Evolutionary conservation across 2,329 filamentous ascomycete species (phyloP).

Genomic region (Mollisiaceae sp.): DNA sequence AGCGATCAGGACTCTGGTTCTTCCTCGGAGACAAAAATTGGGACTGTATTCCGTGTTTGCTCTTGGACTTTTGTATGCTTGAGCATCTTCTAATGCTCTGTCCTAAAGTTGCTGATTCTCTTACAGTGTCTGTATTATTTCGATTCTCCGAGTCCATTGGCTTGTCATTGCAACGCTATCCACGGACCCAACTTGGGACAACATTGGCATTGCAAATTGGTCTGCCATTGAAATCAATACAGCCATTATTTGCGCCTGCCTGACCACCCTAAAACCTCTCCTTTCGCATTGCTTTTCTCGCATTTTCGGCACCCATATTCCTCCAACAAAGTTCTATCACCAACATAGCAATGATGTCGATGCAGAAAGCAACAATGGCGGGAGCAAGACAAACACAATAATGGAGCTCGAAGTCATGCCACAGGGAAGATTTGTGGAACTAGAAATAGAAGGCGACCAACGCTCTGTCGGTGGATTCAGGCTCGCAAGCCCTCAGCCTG

Average conservation of each 20-base stretch:
- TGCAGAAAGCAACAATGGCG: not conserved
- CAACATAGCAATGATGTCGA: not conserved
- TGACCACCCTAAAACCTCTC: slow-evolving; percentile 55
- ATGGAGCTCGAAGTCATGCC: no score
- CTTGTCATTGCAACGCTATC: slow-evolving; percentile 19
- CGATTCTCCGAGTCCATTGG: slow-evolving; percentile 21
- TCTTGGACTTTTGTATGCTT: slow-evolving; percentile 41
- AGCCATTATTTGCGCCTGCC: slow-evolving; percentile 55
- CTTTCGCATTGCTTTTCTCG: slow-evolving; percentile 42
- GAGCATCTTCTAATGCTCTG: not conserved
- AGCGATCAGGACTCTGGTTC: slow-evolving; percentile 39
- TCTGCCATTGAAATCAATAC: slow-evolving; percentile 55
- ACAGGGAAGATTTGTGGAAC: not conserved
- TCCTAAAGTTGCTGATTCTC: not conserved
- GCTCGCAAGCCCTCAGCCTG: not conserved
- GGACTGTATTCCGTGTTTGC: slow-evolving; percentile 51
- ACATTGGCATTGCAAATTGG: slow-evolving; percentile 41
- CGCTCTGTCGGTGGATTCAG: not conserved
- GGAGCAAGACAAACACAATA: not conserved
- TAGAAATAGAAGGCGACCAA: not conserved
- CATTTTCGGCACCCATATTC: not conserved
- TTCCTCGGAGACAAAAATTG: slow-evolving; percentile 51
- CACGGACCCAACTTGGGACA: slow-evolving; percentile 19
- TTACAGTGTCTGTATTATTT: slow-evolving; percentile 25
- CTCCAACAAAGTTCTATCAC: not conserved